These are phyloP conservation scores for Jamesozyma spencerorum DNA, from an alignment of 805 yeast species.

Conservation along the genomic window DNA sequence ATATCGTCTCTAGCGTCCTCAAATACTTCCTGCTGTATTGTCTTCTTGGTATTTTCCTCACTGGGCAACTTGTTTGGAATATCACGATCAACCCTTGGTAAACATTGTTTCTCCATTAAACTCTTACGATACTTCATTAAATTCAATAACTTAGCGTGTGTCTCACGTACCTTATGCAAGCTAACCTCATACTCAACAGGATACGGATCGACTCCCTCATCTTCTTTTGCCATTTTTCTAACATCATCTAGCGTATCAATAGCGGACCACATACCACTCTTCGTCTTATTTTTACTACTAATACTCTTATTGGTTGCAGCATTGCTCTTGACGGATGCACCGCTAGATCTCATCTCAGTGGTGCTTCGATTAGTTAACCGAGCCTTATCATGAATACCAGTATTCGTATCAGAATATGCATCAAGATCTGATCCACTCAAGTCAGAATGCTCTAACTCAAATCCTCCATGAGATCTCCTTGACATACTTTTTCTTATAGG, in stretches of 20 bases:
- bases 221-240: conserved; percentile 42
- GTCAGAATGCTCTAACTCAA: too few relatives aligned
- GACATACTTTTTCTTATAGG: too few relatives aligned
- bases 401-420: too few relatives aligned
- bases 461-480: too few relatives aligned
- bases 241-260: conserved; percentile 81
- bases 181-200: conserved; percentile 31
- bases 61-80: too few relatives aligned
- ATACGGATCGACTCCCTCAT: conserved; percentile 37
- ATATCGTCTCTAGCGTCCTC: too few relatives aligned
- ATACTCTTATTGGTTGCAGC: not conserved
- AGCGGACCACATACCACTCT: conserved; percentile 79
- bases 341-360: not conserved
- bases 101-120: conserved; percentile 9
- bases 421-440: too few relatives aligned
- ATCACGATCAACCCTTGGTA: too few relatives aligned
- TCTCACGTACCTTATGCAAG: conserved; percentile 42
- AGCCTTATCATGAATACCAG: too few relatives aligned
- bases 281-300: conserved; percentile 27
- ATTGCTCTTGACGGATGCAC: not conserved
- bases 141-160: conserved; percentile 42
- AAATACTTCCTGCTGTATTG: too few relatives aligned
- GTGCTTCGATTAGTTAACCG: not conserved
- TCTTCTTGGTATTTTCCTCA: too few relatives aligned
- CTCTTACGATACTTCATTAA: conserved; percentile 28